Percentiles rank a stretch among this genome's conserved stretches.
phyloP scores from a whole-genome alignment of 2,329 filamentous ascomycete species.

The Colletotrichum ledebouriae region DNA sequence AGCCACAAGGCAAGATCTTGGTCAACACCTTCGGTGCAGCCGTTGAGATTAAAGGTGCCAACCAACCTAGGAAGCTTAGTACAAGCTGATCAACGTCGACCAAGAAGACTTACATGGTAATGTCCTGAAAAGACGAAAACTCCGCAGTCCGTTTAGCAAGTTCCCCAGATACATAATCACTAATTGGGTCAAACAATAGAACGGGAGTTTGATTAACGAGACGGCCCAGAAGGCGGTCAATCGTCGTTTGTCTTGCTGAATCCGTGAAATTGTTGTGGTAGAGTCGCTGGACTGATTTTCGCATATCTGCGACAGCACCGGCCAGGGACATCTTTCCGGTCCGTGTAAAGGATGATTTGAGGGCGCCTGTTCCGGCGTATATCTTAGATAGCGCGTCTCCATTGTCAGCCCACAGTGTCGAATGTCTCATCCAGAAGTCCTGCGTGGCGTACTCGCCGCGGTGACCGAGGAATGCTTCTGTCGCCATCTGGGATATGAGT shows the following conservation, averaged over 20 bases:
- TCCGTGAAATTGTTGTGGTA: conserved; percentile 99
- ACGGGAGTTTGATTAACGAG: conserved; percentile 87
- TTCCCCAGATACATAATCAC: conserved; percentile 87
- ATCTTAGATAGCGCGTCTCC: conserved; percentile 94
- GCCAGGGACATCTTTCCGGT: conserved; percentile 96
- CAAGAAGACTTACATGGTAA: conserved; percentile 75
- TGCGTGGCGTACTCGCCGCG: conserved; percentile 75
- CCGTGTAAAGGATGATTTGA: conserved; percentile 95
- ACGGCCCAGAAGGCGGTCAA: conserved; percentile 90
- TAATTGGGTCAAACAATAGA: conserved; percentile 92
- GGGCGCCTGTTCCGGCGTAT: conserved; percentile 93
- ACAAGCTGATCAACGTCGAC: conserved; percentile 36
- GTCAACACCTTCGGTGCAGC: conserved; percentile 81
- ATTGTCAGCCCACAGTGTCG: conserved; percentile 96
- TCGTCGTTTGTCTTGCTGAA: conserved; percentile 91
- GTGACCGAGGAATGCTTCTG: conserved; percentile 86
- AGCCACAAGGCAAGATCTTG: conserved; percentile 90
- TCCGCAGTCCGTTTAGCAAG: conserved; percentile 76
- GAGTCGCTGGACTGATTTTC: conserved; percentile 92
- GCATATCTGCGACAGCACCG: conserved; percentile 92
- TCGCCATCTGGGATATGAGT: conserved; percentile 92
- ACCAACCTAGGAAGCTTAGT: conserved; percentile 62
- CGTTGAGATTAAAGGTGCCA: conserved; percentile 96
- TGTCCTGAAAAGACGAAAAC: conserved; percentile 80
- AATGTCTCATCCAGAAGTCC: conserved; percentile 94